Conservation (phyloP, 345 rosid genomes). For the Gossypium herbaceum region DNA sequence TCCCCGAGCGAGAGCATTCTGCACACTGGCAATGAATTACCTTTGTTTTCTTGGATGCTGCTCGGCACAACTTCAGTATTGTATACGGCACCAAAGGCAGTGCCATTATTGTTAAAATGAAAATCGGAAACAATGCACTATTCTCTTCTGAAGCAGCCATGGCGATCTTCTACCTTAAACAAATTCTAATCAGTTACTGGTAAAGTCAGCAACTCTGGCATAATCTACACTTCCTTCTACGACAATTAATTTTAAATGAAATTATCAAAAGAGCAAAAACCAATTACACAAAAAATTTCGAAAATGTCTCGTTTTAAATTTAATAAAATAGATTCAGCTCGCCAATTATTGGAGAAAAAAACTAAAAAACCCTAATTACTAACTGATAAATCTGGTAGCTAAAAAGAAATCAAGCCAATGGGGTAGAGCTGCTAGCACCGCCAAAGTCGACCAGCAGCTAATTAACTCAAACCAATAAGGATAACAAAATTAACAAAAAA, state of each 20-base stretch:
- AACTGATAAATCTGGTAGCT: background rate
- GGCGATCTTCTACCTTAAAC: conserved; percentile 26
- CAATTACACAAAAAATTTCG: background rate
- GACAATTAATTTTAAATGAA: background rate
- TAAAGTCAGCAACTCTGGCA: conserved; percentile 7
- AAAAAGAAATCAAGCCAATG: background rate
- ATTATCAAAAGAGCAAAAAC: background rate
- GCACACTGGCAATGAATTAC: conserved; percentile 77
- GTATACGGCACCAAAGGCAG: conserved; percentile 91
- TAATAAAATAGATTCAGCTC: background rate
- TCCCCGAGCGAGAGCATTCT: conserved; percentile 76
- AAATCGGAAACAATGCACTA: conserved; percentile 84
- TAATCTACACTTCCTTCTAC: conserved; percentile 1
- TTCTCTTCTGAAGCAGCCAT: conserved; percentile 97
- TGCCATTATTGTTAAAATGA: conserved; percentile 93
- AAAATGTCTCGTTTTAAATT: background rate
- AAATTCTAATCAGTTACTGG: conserved; percentile 17
- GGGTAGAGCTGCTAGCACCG: background rate
- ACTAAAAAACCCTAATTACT: background rate
- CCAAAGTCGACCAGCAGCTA: background rate
- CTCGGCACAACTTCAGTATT: conserved; percentile 58
- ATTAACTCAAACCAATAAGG: background rate
- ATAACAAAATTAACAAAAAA: background rate
- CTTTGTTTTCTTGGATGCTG: conserved; percentile 66
- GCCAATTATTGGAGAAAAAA: background rate